Conservation (phyloP, 306 rosid species). For the Quercus agrifolia region DNA sequence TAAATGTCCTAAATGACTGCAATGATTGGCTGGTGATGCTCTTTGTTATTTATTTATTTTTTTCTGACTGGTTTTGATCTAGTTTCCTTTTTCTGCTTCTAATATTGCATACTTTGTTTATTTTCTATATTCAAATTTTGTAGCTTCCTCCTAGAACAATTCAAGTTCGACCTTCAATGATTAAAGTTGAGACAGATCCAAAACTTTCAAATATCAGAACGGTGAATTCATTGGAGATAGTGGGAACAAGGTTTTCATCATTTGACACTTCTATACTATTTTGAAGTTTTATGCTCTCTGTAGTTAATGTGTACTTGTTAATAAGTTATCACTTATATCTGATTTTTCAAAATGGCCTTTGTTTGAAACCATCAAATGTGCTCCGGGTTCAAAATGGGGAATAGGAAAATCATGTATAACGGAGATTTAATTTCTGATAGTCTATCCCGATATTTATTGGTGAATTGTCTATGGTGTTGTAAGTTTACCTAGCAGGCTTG, state of each 20-base stretch:
- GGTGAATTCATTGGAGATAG: conserved; percentile 62
- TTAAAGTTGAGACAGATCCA: conserved; percentile 51
- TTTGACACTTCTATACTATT: neutral
- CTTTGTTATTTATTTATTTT: neutral
- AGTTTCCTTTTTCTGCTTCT: neutral
- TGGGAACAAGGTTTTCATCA: conserved; percentile 59
- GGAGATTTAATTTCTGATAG: neutral
- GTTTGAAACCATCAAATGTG: neutral
- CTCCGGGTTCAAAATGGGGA: neutral
- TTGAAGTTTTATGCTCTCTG: neutral
- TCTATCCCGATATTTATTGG: neutral
- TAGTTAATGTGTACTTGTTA: neutral
- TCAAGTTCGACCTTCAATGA: conserved; percentile 65
- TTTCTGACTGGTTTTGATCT: neutral
- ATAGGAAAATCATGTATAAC: neutral
- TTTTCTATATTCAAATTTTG: conserved; percentile 12
- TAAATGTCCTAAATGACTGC: neutral
- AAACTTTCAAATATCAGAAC: conserved; percentile 21
- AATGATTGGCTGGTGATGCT: neutral
- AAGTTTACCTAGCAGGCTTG: neutral
- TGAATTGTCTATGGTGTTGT: neutral
- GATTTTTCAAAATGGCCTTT: neutral
- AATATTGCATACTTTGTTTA: neutral
- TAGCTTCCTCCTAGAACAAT: conserved; percentile 71
- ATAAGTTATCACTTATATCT: neutral